Evolutionary conservation across 148 eudicot species (phyloP).

Genomic region (Spergularia bocconei): DNA sequence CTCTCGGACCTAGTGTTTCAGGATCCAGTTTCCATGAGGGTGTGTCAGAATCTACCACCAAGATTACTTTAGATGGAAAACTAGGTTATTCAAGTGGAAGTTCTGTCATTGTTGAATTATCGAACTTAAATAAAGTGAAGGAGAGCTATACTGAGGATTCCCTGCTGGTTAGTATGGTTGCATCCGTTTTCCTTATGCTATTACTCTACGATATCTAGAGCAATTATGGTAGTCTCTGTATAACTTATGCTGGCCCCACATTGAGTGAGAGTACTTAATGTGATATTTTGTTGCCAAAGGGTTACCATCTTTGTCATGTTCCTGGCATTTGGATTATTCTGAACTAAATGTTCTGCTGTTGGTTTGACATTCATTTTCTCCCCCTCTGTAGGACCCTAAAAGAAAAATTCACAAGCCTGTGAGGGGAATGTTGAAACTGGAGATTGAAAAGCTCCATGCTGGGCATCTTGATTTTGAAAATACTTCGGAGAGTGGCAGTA

Average conservation of each 20-base stretch:
- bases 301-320: background rate
- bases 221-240: background rate
- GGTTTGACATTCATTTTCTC: slow-evolving; percentile 2
- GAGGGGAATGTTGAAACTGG: slow-evolving; percentile 83
- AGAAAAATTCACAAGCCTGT: slow-evolving; percentile 97
- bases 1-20: slow-evolving; percentile 68
- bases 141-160: slow-evolving; percentile 98
- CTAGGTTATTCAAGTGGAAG: slow-evolving; percentile 75
- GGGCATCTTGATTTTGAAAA: slow-evolving; percentile 68
- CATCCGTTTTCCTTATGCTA: background rate
- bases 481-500: slow-evolving; percentile 64
- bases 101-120: slow-evolving; percentile 90
- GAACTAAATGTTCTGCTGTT: background rate
- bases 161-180: slow-evolving; percentile 56
- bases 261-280: background rate
- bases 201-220: background rate
- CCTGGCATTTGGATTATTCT: background rate
- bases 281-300: background rate
- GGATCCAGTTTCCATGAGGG: slow-evolving; percentile 79
- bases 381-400: slow-evolving; percentile 75
- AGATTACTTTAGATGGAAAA: slow-evolving; percentile 83
- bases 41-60: slow-evolving; percentile 62
- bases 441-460: slow-evolving; percentile 93
- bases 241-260: background rate
- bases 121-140: slow-evolving; percentile 93